Evolutionary conservation across 78 protist genomes (phyloP), one percentile per base, ranked within the genome.

Genomic region (Pelomyxa schiedti): DNA sequence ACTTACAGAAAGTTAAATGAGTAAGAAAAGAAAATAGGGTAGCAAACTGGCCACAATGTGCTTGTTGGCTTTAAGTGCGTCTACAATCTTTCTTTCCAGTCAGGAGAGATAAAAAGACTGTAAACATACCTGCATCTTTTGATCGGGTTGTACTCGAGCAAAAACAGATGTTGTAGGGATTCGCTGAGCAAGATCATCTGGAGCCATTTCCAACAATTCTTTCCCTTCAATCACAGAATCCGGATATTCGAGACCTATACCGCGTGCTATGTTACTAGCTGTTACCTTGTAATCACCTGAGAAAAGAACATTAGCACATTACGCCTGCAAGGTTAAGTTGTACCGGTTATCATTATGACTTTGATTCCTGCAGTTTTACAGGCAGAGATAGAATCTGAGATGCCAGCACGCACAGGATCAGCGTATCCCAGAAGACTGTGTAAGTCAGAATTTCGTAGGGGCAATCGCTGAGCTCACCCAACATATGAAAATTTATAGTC

Each of bases 11-110:
- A n/a, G n/a, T n/a, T n/a, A n/a, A n/a, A n/a, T n/a, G n/a, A n/a
- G n/a, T n/a, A n/a, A n/a, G n/a, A n/a, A n/a, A n/a, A n/a, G n/a
- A n/a, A n/a, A n/a, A n/a, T n/a, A n/a, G n/a, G n/a, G n/a, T n/a
- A n/a, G n/a, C n/a, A n/a, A n/a, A n/a, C n/a, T 75, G 43, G 80
- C 82, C 1, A 74, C 80, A 16, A 58, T 29, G 41, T 30, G 29
- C 64, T 24, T 29, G 8, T 24, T 8, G 8, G 38, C 38, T 8
- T 66, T 7, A 36, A 66, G 8, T 39, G 40, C 67, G 30, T 40
- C 9, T 36, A 75, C 78, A 37, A 75, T 2, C 75, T 39, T n/a
- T n/a, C n/a, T n/a, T n/a, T n/a, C n/a, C n/a, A n/a, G n/a, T n/a
- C n/a, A n/a, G n/a, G n/a, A n/a, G n/a, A n/a, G n/a, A n/a, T n/a